Conservation (phyloP, 2,329 filamentous ascomycete species). For the Helicocarpus griseus region DNA sequence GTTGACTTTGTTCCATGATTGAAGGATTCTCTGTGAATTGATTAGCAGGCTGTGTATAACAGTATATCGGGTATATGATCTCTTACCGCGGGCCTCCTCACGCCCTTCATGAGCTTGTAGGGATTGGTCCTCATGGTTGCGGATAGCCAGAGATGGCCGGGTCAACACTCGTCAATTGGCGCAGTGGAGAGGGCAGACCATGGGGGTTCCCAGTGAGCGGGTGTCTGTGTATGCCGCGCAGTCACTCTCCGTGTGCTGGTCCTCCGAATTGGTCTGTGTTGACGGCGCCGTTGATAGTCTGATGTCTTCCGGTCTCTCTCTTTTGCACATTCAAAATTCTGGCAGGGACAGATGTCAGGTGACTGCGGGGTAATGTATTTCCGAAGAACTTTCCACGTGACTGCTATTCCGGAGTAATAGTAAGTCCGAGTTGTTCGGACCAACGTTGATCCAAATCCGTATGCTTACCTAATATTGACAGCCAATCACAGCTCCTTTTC, state of each 20-base stretch:
- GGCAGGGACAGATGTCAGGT: constrained; percentile 4
- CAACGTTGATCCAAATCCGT: not conserved
- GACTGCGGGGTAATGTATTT: no score
- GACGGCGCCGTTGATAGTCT: constrained; percentile 1
- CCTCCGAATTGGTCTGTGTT: not conserved
- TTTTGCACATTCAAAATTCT: constrained; percentile 9
- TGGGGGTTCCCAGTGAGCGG: constrained; percentile 3
- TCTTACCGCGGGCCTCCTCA: constrained; percentile 1
- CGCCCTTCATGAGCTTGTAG: not conserved
- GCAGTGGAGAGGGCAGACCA: constrained; percentile 7
- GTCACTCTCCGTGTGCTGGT: constrained; percentile 4
- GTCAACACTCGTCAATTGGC: constrained; percentile 1
- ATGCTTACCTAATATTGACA: constrained; percentile 9
- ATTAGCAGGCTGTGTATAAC: not conserved
- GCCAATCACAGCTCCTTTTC: constrained; percentile 8
- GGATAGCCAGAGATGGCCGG: not conserved
- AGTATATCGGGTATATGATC: not conserved
- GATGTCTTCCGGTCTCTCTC: no score
- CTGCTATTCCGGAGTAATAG: not conserved
- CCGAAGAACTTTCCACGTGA: no score
- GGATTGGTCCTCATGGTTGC: constrained; percentile 1
- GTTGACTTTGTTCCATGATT: constrained; percentile 97
- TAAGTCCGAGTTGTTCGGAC: not conserved
- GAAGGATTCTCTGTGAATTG: constrained; percentile 65
- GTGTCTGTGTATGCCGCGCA: constrained; percentile 3